These are phyloP conservation scores for Podospora australis DNA, from an alignment of 495 filamentous ascomycete genomes.

Conservation along the genomic window DNA sequence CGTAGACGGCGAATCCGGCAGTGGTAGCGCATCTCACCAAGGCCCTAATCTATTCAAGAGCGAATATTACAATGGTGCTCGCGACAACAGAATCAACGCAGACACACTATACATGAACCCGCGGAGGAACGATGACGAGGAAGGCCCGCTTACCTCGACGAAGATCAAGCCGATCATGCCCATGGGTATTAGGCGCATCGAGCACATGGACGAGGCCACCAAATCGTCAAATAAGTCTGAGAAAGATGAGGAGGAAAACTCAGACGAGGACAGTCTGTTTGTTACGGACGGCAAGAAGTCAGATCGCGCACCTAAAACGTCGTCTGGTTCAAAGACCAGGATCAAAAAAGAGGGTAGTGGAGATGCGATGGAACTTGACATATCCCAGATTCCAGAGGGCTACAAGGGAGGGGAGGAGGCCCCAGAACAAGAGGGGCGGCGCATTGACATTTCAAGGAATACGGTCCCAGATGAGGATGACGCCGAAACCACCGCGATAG, in stretches of 20 bases:
- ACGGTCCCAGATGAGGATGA: no score
- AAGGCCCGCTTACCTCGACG: slow-evolving; percentile 11
- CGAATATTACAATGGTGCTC: no score
- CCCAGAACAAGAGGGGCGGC: no score
- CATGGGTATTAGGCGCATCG: slow-evolving; percentile 46
- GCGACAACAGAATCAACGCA: slow-evolving; percentile 34
- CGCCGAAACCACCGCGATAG: no score
- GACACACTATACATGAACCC: slow-evolving; percentile 33
- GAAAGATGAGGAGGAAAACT: slow-evolving; percentile 34
- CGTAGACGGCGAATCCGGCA: no score
- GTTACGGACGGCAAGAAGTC: slow-evolving; percentile 28
- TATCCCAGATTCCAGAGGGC: neutral
- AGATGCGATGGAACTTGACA: neutral
- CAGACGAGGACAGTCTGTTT: slow-evolving; percentile 37
- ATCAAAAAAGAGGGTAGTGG: neutral
- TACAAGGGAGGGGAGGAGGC: neutral
- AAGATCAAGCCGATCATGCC: slow-evolving; percentile 23
- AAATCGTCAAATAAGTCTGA: slow-evolving; percentile 38
- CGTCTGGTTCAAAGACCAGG: slow-evolving; percentile 19
- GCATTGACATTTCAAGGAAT: no score
- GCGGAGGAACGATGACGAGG: slow-evolving; percentile 25
- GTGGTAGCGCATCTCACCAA: no score
- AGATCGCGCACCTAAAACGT: slow-evolving; percentile 25
- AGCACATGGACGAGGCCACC: slow-evolving; percentile 45
- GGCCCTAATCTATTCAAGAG: no score